Evolutionary conservation across 176 grass and related monocot genomes (phyloP), one percentile per base, ranked within the genome.

Genomic region (Pharus latifolius): DNA sequence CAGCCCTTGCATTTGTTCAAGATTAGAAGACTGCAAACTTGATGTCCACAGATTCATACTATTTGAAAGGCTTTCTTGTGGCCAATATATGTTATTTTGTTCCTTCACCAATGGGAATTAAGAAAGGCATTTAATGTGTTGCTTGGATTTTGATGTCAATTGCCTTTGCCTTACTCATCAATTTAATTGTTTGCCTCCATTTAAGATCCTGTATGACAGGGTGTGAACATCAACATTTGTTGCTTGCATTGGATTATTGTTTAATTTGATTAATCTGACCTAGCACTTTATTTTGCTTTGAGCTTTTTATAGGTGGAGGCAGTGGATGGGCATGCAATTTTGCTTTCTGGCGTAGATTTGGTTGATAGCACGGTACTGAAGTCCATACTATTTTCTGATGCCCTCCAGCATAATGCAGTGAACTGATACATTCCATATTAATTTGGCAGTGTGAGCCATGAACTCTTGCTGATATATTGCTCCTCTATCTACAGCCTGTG

Each of bases 331-430:
- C 83, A 90, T 47, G 30, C 70, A 31, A 49, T 90, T 80, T 92
- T 87, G 30, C 94, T 97, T 76, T 97, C 94, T 78, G 94, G 94
- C 41, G 94, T 92, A 66, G 89, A 97, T 90, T 85, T 97, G 81
- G 94, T 92, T 80, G 94, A 97, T 80, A 83, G 83, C 69, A 92
- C 83, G 70, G 92, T 96, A 85, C 52, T 16, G 3, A 28, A 18
- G 32, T 49, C 7, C 16, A 38, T 19, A 33, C 49, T 59, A 38
- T 69, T 17, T 48, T 35, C 50, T 63, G 60, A 28, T 63, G 27
- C 12, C 66, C 50, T 41, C 41, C 57, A 48, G n/a, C 37, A 72
- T 73, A 60, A 68, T 50, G 56, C 18, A 60, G 17, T 38, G 28
- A 26, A 15, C 34, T 53, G 2, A 34, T 18, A 46, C n/a, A n/a